phyloP scores from a whole-genome alignment of 345 rosid species.

The Hirschfeldia incana region DNA sequence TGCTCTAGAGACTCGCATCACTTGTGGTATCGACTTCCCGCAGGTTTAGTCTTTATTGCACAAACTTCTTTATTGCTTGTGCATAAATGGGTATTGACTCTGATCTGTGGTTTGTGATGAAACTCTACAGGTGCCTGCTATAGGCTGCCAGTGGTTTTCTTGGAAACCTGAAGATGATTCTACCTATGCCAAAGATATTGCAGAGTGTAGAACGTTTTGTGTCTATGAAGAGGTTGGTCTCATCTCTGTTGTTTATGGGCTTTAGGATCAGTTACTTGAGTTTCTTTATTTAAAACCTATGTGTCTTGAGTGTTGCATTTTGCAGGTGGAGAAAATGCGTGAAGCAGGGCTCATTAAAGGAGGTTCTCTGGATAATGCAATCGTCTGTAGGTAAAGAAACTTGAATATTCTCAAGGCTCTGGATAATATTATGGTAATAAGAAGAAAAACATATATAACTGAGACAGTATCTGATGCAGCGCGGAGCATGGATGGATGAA shows the following conservation, averaged over 20 bases:
- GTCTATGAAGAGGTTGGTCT: conserved; percentile 71
- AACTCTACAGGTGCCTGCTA: conserved; percentile 54
- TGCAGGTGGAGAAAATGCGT: conserved; percentile 77
- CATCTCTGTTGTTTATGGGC: neutral
- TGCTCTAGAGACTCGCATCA: conserved; percentile 53
- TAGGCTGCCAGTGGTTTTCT: conserved; percentile 87
- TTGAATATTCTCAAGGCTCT: conserved; percentile 10
- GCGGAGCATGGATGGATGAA: conserved; percentile 84
- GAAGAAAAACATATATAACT: neutral
- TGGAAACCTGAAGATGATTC: conserved; percentile 47
- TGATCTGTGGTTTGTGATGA: conserved; percentile 15
- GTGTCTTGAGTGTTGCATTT: conserved; percentile 15
- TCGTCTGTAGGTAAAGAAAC: conserved; percentile 71
- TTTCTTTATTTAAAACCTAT: neutral
- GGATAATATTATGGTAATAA: neutral
- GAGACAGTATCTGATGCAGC: conserved; percentile 38
- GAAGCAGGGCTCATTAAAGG: conserved; percentile 77
- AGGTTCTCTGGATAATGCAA: conserved; percentile 79
- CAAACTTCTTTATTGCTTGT: neutral
- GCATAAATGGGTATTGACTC: neutral
- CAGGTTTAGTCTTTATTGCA: conserved; percentile 44
- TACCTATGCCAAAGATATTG: conserved; percentile 53
- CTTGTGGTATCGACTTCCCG: conserved; percentile 81
- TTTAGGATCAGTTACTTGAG: neutral
- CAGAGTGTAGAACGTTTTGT: conserved; percentile 81